These are phyloP conservation scores for Zygoascus hellenicus DNA, from an alignment of 1,139 yeast species.

Conservation along the genomic window DNA sequence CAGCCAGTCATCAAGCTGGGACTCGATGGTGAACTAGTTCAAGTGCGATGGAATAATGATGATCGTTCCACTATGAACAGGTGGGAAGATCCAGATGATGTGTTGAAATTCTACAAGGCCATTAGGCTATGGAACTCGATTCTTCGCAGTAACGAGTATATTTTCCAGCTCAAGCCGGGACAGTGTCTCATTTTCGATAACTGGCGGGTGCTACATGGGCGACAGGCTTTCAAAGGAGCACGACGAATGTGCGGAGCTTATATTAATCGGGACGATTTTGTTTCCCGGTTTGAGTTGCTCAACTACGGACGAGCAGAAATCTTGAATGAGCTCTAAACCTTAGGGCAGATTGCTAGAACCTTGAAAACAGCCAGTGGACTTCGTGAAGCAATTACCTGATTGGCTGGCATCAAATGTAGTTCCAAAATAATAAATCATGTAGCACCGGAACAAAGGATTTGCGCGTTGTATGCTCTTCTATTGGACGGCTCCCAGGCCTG, in stretches of 20 bases:
- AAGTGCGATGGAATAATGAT: slow-evolving; percentile 71
- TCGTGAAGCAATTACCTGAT: too few species aligned
- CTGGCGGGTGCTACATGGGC: slow-evolving; percentile 71
- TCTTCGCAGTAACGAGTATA: slow-evolving; percentile 51
- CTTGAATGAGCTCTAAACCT: slow-evolving; percentile 35
- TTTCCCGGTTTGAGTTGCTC: slow-evolving; percentile 49
- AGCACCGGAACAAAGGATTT: too few species aligned
- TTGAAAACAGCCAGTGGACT: too few species aligned
- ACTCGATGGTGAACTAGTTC: slow-evolving; percentile 40
- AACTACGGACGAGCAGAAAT: slow-evolving; percentile 50
- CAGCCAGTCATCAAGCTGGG: slow-evolving; percentile 49
- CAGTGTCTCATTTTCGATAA: slow-evolving; percentile 67
- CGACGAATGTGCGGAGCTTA: slow-evolving; percentile 77
- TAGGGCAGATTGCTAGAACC: not conserved
- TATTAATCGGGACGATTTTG: slow-evolving; percentile 63
- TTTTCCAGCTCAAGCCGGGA: slow-evolving; percentile 59
- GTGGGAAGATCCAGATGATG: slow-evolving; percentile 50
- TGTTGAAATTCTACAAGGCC: slow-evolving; percentile 56
- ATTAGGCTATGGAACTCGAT: slow-evolving; percentile 53
- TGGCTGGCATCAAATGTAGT: too few species aligned
- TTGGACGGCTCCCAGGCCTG: too few species aligned
- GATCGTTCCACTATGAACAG: slow-evolving; percentile 64
- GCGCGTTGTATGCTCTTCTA: too few species aligned
- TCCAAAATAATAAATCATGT: too few species aligned
- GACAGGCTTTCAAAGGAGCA: slow-evolving; percentile 64